Evolutionary conservation across 202 grass and related monocot genomes (phyloP).

Genomic region (Bolboschoenoplectus hybrid): DNA sequence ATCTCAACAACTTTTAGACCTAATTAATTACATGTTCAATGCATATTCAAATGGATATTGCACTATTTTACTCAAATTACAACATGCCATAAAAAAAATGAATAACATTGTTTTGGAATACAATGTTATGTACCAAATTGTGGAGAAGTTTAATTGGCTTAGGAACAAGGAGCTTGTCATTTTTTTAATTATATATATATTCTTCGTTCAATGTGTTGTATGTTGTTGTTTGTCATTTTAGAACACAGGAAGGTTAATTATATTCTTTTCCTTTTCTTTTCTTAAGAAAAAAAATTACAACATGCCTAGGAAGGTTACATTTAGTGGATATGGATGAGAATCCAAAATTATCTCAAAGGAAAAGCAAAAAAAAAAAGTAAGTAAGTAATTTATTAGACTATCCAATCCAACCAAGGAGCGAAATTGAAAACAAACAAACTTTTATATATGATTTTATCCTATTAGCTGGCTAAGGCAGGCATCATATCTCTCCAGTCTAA

Average conservation of each 20-base stretch:
- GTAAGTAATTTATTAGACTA: neutral
- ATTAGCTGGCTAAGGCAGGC: neutral
- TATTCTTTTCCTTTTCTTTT: neutral
- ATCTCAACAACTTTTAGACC: too few species aligned
- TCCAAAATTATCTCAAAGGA: conserved; percentile 20
- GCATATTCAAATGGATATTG: neutral
- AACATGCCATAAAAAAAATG: neutral
- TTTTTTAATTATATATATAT: neutral
- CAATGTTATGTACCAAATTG: conserved; percentile 5
- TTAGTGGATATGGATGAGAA: conserved; percentile 24
- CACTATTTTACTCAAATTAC: neutral
- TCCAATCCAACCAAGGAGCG: neutral
- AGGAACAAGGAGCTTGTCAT: neutral
- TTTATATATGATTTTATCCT: neutral
- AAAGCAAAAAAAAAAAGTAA: neutral
- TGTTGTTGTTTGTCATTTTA: neutral
- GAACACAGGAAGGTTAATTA: conserved; percentile 12
- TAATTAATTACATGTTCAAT: too few species aligned
- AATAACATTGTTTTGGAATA: neutral
- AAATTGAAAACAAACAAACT: neutral
- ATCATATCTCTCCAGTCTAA: conserved; percentile 19
- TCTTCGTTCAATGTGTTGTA: neutral
- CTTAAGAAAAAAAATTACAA: neutral
- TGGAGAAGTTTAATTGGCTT: neutral
- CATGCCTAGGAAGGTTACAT: neutral